A percentile compares a stretch with the other conserved stretches of the same genome.
Conservation (phyloP, 306 rosid species). For the Arachis stenosperma region DNA sequence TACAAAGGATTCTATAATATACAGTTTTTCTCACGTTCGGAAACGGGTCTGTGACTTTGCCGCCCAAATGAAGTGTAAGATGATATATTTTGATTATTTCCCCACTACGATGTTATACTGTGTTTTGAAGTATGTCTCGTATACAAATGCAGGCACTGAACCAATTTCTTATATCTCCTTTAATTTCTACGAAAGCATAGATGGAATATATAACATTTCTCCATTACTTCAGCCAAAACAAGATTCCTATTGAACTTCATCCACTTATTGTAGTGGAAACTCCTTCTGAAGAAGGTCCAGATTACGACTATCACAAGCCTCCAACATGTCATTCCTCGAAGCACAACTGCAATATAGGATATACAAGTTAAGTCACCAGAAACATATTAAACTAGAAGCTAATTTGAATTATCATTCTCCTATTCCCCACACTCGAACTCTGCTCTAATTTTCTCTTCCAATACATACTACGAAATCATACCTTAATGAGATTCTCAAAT, state of each 20-base stretch:
- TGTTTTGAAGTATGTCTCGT: conserved; percentile 25
- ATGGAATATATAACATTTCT: conserved; percentile 22
- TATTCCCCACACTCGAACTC: not conserved
- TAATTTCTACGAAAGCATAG: conserved; percentile 24
- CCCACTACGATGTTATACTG: conserved; percentile 14
- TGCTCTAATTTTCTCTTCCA: not conserved
- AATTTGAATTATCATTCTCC: conserved; percentile 9
- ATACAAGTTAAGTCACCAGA: not conserved
- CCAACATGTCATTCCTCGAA: conserved; percentile 90
- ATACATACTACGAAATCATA: conserved; percentile 35
- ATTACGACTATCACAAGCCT: conserved; percentile 91
- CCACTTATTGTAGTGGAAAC: conserved; percentile 68
- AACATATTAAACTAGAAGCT: conserved; percentile 7
- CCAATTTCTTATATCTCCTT: conserved; percentile 17
- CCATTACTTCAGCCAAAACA: conserved; percentile 17
- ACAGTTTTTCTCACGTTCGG: conserved; percentile 23
- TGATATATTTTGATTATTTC: conserved; percentile 15
- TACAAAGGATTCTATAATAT: conserved; percentile 25
- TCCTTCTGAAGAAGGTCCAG: conserved; percentile 94
- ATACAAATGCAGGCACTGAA: conserved; percentile 38
- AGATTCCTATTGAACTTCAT: conserved; percentile 23
- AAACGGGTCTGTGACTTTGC: conserved; percentile 18
- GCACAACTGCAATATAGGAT: conserved; percentile 76
- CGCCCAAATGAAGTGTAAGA: not conserved
- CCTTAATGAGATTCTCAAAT: conserved; percentile 95